Base-by-base conservation (phyloP, 2,329 filamentous ascomycete genomes). In the Trichoderma sp. region DNA sequence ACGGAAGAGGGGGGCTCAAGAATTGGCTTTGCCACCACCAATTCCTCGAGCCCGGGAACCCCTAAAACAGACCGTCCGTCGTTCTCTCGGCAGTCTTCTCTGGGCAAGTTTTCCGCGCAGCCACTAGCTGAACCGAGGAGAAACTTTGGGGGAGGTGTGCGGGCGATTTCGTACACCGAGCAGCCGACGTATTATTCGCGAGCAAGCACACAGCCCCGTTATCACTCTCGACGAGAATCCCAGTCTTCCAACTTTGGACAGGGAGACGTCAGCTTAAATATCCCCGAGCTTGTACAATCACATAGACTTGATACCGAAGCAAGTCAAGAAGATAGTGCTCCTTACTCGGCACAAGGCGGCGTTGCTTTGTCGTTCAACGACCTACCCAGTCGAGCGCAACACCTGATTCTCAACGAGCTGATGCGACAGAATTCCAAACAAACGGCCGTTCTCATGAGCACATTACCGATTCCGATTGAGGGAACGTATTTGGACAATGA, bases 401-500 rank as follows among this genome's bases (percentile, higher is more conserved):
- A 97, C 80, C 82, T 97, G 43, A 95, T 97, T 32, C 82, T 97
- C 18, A 97, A 97, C 79, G 93, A 97, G 80, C 83, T 97, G 74
- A 94, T 97, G 83, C 85, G 87, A 3, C 85, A 86, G 72, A 84
- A 93, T 73, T 93, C 91, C 75, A 80, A 80, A 51, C 86, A 92
- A 24, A 93, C 94, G 1, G 93, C 93, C 0, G 93, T 97, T 0
- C 82, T 96, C 18, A 91, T 97, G 76, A 97, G 92, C 1, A 97
- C 94, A 28, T 83, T 97, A 51, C 94, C 94, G 1, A 93, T 93
- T 67, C 94, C 94, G 0, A 85, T 90, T 9, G 92, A 95, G 74
- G 93, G 93, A 0, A 97, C 93, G 0, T 90, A 89, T 77, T 83
- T 87, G 72, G 92, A 90, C 73, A 92, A 93, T 79, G 83, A 84